Evolutionary conservation across 495 filamentous ascomycete species (phyloP), one percentile per base, ranked within the genome.

Genomic region (Rusavskia elegans): DNA sequence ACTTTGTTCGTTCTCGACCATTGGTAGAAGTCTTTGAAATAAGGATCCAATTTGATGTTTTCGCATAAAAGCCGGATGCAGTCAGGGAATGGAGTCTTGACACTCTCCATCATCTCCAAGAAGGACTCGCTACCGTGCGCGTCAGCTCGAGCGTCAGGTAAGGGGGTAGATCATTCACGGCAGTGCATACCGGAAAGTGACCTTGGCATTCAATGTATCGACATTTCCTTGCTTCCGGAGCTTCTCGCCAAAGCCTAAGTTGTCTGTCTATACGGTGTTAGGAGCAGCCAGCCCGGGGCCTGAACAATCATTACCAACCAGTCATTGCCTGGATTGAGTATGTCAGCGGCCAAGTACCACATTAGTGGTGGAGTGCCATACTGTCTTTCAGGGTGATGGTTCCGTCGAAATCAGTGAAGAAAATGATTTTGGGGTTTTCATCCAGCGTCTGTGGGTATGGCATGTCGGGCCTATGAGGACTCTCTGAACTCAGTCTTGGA

Each of bases 361-460:
- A 20, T n/a, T 51, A 17, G 37, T 40, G 5, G 17, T 21, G 17
- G 17, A 27, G 16, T 36, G 30, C 70, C 78, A 64, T 58, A 80
- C 81, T 90, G 69, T 95, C 88, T 58, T 84, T 76, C 52, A 85
- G 70, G 30, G 89, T 96, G 60, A 97, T 92, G 32, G 92, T 96
- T 50, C 90, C 90, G 62, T 97, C 90, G 57, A 97, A 97, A 66
- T 97, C 90, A 39, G 89, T 90, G 72, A 96, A 97, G 73, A 97
- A 94, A 67, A 97, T 92, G 71, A 82, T 81, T 64, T 87, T 84
- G 32, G 84, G 84, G 57, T 77, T 75, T 16, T 78, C 83, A 57
- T 72, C 69, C 67, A 89, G 49, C 1, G 61, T 59, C 37, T 57
- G 49, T 37, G 61, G 61, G 45, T 57, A 63, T 19, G 61, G 61